Base-by-base conservation (phyloP, 2,329 filamentous ascomycete genomes). In the Lecanicillium sp. region DNA sequence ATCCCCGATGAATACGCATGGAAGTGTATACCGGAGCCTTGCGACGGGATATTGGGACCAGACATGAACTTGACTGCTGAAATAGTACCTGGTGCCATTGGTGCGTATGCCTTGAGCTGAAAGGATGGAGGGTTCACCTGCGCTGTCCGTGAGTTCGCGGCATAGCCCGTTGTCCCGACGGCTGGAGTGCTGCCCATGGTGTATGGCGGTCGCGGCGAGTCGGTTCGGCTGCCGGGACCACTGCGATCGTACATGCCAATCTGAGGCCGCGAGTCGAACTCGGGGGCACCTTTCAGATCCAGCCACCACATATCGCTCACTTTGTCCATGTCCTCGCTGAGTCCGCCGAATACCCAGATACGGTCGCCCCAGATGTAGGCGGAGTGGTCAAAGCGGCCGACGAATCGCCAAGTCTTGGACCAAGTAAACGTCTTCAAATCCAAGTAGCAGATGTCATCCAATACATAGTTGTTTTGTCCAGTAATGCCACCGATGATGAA, bases 391-490 rank as follows among this genome's bases (percentile, higher is more conserved):
- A 95, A 98, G 29, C 92, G 79, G 35, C 86, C 82, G 18, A 96
- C 89, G 57, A 98, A 98, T 44, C 83, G 85, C 92, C 92, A 98
- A 29, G 87, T 82, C 41, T 87, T 81, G 40, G 90, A 97, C 92
- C 92, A 98, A 1, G 89, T 95, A 72, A 87, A 96, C 2, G 92
- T 97, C 67, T 94, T 96, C 33, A 98, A 70, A 57, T 98, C 92
- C 35, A 98, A 75, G 55, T 94, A 98, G 66, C 88, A 95, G 36
- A 98, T 87, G 56, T 98, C 92, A 57, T 97, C 90, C 35, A 97
- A 71, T 17, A 97, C 89, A 51, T 87, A 82, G 55, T 87, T 95
- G 49, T 92, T 88, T 49, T 90, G 84, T 3, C 89, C 90, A 5
- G 88, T 94, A 51, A 97, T 87, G n/a, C 92, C 92, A 41, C 92